phyloP scores from a whole-genome alignment of 192 early-diverging fungal species.

The Backusella australiensis region DNA sequence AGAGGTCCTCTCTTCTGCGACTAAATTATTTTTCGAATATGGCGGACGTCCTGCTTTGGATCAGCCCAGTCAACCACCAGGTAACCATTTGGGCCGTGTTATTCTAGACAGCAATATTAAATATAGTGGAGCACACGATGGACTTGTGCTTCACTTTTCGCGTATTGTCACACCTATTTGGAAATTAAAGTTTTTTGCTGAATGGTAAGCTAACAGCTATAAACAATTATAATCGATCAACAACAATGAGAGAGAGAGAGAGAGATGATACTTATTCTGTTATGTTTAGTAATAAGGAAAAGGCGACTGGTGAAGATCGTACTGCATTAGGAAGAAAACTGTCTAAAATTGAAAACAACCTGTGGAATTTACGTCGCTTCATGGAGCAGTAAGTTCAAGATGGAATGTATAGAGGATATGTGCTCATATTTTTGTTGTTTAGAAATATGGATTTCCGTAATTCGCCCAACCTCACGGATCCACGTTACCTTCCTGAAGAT shows the following conservation, averaged over 20 bases:
- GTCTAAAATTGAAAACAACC: background rate
- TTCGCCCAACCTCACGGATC: constrained; percentile 3
- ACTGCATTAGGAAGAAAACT: background rate
- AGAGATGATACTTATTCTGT: background rate
- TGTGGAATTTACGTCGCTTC: constrained; percentile 16
- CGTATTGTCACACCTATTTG: constrained; percentile 76
- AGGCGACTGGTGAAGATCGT: background rate
- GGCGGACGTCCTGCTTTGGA: constrained; percentile 15
- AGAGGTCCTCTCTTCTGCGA: background rate
- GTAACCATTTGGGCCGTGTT: constrained; percentile 34
- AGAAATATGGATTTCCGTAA: constrained; percentile 12
- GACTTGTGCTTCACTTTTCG: constrained; percentile 71
- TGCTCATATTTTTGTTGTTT: background rate
- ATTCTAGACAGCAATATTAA: constrained; percentile 31
- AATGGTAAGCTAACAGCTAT: background rate
- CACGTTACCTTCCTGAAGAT: constrained; percentile 20
- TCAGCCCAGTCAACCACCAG: background rate
- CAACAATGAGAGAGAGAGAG: no score
- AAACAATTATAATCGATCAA: no score
- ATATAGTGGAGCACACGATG: constrained; percentile 74
- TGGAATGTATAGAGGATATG: background rate
- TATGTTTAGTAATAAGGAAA: background rate
- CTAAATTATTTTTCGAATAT: constrained; percentile 12
- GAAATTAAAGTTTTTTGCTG: constrained; percentile 43
- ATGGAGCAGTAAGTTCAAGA: constrained; percentile 21